phyloP scores from a whole-genome alignment of 1,139 yeast species.

The Torulaspora pretoriensis region DNA sequence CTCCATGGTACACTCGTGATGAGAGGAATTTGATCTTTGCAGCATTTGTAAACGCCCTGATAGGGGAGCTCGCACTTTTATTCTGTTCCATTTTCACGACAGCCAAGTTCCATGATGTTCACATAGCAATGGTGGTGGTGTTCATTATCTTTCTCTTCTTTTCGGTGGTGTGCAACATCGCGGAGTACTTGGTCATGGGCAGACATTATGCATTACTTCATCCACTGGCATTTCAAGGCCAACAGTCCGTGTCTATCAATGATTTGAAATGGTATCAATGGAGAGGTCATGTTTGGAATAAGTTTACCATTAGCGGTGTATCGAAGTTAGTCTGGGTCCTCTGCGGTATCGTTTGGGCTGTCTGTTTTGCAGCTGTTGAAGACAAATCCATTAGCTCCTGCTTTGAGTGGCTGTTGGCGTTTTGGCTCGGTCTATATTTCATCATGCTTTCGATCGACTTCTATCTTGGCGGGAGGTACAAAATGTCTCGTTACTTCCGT shows the following conservation, averaged over 20 bases:
- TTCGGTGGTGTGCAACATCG: constrained; percentile 57
- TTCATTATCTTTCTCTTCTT: constrained; percentile 70
- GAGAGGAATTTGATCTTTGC: constrained; percentile 39
- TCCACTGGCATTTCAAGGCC: constrained; percentile 25
- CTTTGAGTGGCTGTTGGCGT: constrained; percentile 82
- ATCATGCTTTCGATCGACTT: constrained; percentile 67
- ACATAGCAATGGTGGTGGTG: constrained; percentile 64
- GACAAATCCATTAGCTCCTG: constrained; percentile 45
- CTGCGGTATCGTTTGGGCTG: constrained; percentile 66
- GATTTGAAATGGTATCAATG: constrained; percentile 42
- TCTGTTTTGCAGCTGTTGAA: constrained; percentile 56
- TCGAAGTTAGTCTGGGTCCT: constrained; percentile 62
- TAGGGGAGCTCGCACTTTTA: constrained; percentile 75
- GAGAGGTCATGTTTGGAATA: constrained; percentile 36
- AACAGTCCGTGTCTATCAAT: constrained; percentile 18
- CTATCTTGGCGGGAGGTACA: constrained; percentile 50
- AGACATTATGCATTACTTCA: constrained; percentile 42
- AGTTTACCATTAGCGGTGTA: constrained; percentile 49
- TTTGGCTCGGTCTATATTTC: constrained; percentile 73
- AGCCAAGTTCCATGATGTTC: constrained; percentile 54
- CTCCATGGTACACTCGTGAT: constrained; percentile 38
- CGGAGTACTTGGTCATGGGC: constrained; percentile 61
- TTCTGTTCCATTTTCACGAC: constrained; percentile 75
- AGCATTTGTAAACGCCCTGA: constrained; percentile 40
- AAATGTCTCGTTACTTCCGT: constrained; percentile 31